These are phyloP conservation scores for Persicaria maculosa DNA, from an alignment of 148 eudicot species.

Conservation along the genomic window DNA sequence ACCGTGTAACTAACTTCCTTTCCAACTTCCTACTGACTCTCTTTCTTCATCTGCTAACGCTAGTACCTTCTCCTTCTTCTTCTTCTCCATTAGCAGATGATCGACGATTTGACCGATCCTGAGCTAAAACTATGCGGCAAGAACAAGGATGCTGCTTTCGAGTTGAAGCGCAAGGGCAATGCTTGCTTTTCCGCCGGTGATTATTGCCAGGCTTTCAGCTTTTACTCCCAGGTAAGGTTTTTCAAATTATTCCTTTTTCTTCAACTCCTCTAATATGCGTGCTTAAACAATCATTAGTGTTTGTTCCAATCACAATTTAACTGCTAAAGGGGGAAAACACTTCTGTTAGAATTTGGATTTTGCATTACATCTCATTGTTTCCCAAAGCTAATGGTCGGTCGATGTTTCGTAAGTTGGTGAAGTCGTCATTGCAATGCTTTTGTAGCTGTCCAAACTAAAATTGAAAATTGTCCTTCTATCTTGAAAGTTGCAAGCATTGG, in stretches of 20 bases:
- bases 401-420: not conserved
- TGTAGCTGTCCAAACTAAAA: not conserved
- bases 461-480: not conserved
- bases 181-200: conserved; percentile 52
- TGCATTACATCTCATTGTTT: not conserved
- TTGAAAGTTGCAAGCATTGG: not conserved
- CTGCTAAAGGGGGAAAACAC: no score
- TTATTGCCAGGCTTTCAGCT: conserved; percentile 39
- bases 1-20: conserved; percentile 23
- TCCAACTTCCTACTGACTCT: not conserved
- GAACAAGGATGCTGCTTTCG: conserved; percentile 56
- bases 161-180: conserved; percentile 61
- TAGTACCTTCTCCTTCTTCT: conserved; percentile 6
- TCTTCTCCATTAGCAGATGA: conserved; percentile 29
- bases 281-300: no score
- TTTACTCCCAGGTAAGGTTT: conserved; percentile 56
- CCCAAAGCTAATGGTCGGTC: not conserved
- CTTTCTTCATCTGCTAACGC: not conserved
- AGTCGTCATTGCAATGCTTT: not conserved
- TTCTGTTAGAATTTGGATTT: not conserved
- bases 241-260: not conserved
- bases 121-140: conserved; percentile 50
- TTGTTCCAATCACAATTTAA: no score
- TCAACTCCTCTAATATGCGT: not conserved
- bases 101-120: conserved; percentile 58